Evolutionary conservation across 306 rosid genomes (phyloP), one percentile per base, ranked within the genome.

Genomic region (Malus sieversii): DNA sequence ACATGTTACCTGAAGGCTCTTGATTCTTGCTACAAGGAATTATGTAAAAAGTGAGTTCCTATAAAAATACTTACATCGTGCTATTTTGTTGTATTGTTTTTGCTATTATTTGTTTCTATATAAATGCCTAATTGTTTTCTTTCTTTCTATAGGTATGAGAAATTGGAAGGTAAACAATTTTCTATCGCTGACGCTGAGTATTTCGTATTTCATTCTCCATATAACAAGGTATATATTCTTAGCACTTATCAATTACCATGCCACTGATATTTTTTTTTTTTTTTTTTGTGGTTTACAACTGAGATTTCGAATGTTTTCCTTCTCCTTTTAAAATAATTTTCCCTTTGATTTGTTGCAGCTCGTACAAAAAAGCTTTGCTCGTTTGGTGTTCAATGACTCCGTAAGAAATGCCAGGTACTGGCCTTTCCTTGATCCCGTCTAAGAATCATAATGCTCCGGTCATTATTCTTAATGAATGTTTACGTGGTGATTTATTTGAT

Each of bases 351-450:
- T 81, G 62, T 68, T 73, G 83, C 97, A 95, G 97, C 99, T 95
- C 66, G 99, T 95, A 62, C 99, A 95, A 86, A 95, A 95, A 82
- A 92, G 97, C 87, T 92, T 95, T 86, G 92, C 97, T 68, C 97
- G 97, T 38, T 84, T 95, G 89, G 71, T 92, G 74, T 90, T 82
- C 85, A 84, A 88, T 27, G 99, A 95, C 75, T 86, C 86, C 72
- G 44, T 85, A 87, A 89, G 92, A 83, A 88, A 92, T 79, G 82
- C 91, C 77, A 87, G 99, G 99, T 95, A 71, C 66, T 70, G 72
- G n/a, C 73, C 12, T 77, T 75, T 46, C 55, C 60, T 67, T 78
- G 68, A 15, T 64, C 75, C 51, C 33, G 29, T 59, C 71, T 66
- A 60, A 60, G 66, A 73, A 66, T 74, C 60, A 52, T 63, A 52